Evolutionary conservation across 2,329 filamentous ascomycete species (phyloP).

Genomic region (Alternaria ethzedia): DNA sequence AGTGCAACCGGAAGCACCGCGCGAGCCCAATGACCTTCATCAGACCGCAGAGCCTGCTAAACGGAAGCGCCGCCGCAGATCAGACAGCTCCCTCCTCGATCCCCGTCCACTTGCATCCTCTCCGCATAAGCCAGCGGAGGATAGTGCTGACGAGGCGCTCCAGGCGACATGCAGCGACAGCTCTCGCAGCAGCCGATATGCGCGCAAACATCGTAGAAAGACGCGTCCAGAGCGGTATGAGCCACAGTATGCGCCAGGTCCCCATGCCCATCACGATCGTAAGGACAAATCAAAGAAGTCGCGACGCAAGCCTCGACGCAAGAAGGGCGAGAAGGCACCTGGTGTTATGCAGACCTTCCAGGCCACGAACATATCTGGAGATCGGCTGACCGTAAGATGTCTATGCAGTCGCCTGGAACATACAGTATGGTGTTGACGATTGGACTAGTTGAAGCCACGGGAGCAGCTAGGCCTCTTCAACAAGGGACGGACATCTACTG

Average conservation of each 20-base stretch:
- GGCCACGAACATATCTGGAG: conserved; percentile 52
- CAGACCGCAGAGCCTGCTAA: conserved; percentile 1
- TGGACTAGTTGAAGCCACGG: conserved; percentile 52
- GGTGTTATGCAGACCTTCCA: conserved; percentile 53
- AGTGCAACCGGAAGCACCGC: conserved; percentile 39
- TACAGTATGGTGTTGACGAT: conserved; percentile 29
- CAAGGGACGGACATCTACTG: conserved; percentile 56
- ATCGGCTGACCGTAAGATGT: conserved; percentile 55
- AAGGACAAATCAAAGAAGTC: conserved; percentile 40
- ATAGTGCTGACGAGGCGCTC: conserved; percentile 23
- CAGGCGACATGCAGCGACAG: conserved; percentile 16
- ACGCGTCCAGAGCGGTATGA: conserved; percentile 55
- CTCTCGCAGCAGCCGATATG: conserved; percentile 43
- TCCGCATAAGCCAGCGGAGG: conserved; percentile 7
- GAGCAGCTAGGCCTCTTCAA: conserved; percentile 55
- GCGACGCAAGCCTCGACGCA: conserved; percentile 46
- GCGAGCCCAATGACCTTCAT: conserved; percentile 27
- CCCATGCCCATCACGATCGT: conserved; percentile 19
- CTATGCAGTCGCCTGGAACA: conserved; percentile 4
- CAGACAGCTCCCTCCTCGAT: conserved; percentile 50
- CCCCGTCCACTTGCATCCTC: conserved; percentile 19
- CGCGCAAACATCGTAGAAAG: conserved; percentile 54
- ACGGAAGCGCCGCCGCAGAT: conserved; percentile 39
- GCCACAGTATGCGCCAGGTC: conserved; percentile 48
- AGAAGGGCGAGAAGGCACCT: conserved; percentile 42